Conservation (phyloP, 805 yeast genomes). For the Saturnispora gosingensis region DNA sequence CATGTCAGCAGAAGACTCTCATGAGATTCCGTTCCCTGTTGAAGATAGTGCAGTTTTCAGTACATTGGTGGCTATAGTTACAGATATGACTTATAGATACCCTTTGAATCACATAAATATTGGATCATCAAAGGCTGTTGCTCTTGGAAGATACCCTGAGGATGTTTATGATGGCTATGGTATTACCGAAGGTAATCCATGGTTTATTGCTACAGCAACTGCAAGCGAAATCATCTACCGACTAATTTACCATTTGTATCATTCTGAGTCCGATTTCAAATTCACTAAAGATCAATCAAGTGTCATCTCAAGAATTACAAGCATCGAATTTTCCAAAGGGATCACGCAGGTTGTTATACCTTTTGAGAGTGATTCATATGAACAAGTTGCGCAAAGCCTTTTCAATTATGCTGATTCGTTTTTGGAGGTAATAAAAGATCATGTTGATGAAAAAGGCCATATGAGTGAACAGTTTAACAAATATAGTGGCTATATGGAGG, state of each 20-base stretch:
- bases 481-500: constrained; percentile 75
- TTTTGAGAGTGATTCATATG: constrained; percentile 36
- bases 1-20: constrained; percentile 26
- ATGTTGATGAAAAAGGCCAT: constrained; percentile 55
- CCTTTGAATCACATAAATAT: constrained; percentile 58
- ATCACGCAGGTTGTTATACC: constrained; percentile 20
- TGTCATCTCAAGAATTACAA: constrained; percentile 17
- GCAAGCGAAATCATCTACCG: constrained; percentile 58
- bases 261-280: constrained; percentile 34
- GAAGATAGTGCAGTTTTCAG: constrained; percentile 49
- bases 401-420: constrained; percentile 60
- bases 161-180: constrained; percentile 76
- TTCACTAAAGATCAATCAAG: constrained; percentile 22
- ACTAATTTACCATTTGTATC: constrained; percentile 37
- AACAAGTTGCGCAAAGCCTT: constrained; percentile 36
- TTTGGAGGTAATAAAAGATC: constrained; percentile 46
- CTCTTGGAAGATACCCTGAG: constrained; percentile 88
- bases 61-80: constrained; percentile 52
- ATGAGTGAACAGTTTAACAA: constrained; percentile 87
- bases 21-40: constrained; percentile 53
- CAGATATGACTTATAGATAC: constrained; percentile 64
- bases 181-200: constrained; percentile 77
- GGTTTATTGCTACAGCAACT: constrained; percentile 75
- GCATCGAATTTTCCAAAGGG: constrained; percentile 14
- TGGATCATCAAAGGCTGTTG: constrained; percentile 42